Base-by-base conservation (phyloP, 2,329 filamentous ascomycete species). In the Leptographium lundbergii region DNA sequence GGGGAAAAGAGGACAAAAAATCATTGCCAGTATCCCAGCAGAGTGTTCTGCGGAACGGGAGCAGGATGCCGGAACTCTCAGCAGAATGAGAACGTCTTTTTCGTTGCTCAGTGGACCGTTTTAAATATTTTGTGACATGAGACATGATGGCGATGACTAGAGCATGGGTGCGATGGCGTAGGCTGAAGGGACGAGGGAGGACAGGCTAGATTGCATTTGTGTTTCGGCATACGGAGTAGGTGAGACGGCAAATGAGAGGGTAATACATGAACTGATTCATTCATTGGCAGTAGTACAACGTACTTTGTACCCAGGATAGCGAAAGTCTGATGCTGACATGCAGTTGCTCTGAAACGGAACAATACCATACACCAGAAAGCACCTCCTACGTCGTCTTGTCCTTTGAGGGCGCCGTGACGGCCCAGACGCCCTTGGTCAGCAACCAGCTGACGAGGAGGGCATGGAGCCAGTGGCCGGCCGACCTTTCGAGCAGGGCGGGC, bases 381-480 rank as follows among this genome's bases (percentile, higher is more conserved):
- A 32, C 19, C 2, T 17, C 13, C 19, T 32, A 56, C 9, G 27
- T 24, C 24, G 39, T 14, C 56, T 61, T 61, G 14, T 27, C 47
- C 36, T 57, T 60, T 10, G 24, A 29, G 42, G 47, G 6, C 2
- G 53, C 51, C 14, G 56, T 60, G 6, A 62, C 57, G 29, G 56
- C 58, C 24, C 34, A 32, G 11, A 57, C 36, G 17, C 63, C 63
- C 45, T 59, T 63, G 47, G 58, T 42, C 2, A 64, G 32, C 57
- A 64, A 50, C 61, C 60, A 62, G 34, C 59, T 50, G 22, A 51
- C 61, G 2, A 63, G 9, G 3, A 64, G 57, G 2, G 48, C 7
- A 56, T 73, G 71, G 32, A 72, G 58, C 69, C 69, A 72, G 3
- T 62, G 62, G 1, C 69, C 68, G 1, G 68, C 14, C 0, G 62